A percentile compares a stretch with the other conserved stretches of the same genome.
Conservation (phyloP, 345 rosid species). For the Acer yangbiense region DNA sequence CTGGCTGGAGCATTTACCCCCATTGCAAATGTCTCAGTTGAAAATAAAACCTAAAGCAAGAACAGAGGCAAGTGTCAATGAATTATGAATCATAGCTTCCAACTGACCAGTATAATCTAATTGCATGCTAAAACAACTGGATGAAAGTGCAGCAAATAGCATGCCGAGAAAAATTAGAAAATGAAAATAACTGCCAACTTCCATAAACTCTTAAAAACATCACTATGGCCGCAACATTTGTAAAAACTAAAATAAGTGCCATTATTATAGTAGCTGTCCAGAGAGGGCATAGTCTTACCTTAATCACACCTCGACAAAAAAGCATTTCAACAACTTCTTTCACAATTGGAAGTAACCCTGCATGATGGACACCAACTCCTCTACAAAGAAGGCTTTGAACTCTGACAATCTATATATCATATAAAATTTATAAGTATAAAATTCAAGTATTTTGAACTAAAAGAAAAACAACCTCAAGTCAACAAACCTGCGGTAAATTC, state of each 20-base stretch:
- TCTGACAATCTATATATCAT: conserved; percentile 70
- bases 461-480: conserved; percentile 22
- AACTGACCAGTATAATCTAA: conserved; percentile 5
- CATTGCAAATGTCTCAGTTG: conserved; percentile 99
- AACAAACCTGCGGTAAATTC: conserved; percentile 87
- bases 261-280: conserved; percentile 4
- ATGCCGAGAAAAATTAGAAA: background rate
- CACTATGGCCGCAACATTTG: background rate
- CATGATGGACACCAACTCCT: conserved; percentile 99
- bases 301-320: conserved; percentile 94
- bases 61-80: conserved; percentile 25
- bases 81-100: conserved; percentile 11
- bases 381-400: conserved; percentile 84
- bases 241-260: background rate
- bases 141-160: background rate
- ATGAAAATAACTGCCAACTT: background rate
- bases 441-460: conserved; percentile 21
- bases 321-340: conserved; percentile 99
- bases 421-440: conserved; percentile 29
- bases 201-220: conserved; percentile 9
- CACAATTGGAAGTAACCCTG: conserved; percentile 97
- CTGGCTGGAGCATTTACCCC: conserved; percentile 99
- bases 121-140: conserved; percentile 10
- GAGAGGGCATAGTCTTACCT: conserved; percentile 51
- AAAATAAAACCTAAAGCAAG: conserved; percentile 73